These are phyloP conservation scores for Moesziomyces globuligerus DNA, from an alignment of 1,284 basidiomycete species.

Conservation along the genomic window DNA sequence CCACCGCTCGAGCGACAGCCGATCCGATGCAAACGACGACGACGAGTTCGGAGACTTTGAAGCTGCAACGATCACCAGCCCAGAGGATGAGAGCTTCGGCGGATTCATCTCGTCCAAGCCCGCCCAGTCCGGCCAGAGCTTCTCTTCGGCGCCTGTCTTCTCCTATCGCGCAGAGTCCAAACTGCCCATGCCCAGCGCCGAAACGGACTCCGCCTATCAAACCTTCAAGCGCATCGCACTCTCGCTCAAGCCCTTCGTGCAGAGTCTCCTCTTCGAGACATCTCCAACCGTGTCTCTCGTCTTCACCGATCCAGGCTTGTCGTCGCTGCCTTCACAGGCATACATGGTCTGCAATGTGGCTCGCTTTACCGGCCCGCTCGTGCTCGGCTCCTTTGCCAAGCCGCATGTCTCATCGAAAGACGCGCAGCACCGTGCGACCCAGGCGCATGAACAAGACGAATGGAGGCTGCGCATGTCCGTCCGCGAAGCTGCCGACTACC, in stretches of 20 bases:
- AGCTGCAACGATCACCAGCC: slow-evolving; percentile 21
- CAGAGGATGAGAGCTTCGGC: slow-evolving; percentile 66
- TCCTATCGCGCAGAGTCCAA: slow-evolving; percentile 40
- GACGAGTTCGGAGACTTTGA: slow-evolving; percentile 80
- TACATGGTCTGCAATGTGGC: slow-evolving; percentile 75
- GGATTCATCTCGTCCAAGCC: slow-evolving; percentile 73
- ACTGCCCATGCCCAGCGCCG: slow-evolving; percentile 30
- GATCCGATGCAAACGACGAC: slow-evolving; percentile 71
- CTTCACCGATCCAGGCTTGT: slow-evolving; percentile 31
- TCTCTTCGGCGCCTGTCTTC: slow-evolving; percentile 43
- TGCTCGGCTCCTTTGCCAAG: slow-evolving; percentile 37
- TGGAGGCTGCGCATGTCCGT: slow-evolving; percentile 31
- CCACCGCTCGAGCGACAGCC: slow-evolving; percentile 10
- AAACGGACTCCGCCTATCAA: slow-evolving; percentile 40
- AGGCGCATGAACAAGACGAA: slow-evolving; percentile 16
- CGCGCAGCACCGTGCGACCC: neutral
- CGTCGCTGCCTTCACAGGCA: slow-evolving; percentile 36
- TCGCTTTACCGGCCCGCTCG: slow-evolving; percentile 75
- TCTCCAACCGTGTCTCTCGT: slow-evolving; percentile 37
- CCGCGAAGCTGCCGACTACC: slow-evolving; percentile 77
- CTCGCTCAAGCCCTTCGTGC: slow-evolving; percentile 39
- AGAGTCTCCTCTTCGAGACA: slow-evolving; percentile 38
- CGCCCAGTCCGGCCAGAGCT: slow-evolving; percentile 21
- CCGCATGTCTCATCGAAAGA: neutral
- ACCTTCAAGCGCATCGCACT: slow-evolving; percentile 48